These are phyloP conservation scores for Punica granatum DNA, from an alignment of 345 rosid species.

Conservation along the genomic window DNA sequence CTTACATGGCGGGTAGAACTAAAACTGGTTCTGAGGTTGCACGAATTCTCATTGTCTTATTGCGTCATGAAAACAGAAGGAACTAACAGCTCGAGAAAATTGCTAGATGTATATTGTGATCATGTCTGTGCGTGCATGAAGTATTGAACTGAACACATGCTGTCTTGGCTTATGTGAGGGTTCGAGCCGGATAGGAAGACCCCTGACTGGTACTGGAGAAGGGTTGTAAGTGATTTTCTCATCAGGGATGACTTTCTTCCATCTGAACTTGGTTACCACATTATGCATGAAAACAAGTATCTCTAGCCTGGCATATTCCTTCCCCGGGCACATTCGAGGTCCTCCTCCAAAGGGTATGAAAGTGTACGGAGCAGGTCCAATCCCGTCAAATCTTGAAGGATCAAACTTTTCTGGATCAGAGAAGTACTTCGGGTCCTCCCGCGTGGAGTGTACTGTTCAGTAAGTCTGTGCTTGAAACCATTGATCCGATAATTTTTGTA, in stretches of 20 bases:
- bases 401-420: constrained; percentile 14
- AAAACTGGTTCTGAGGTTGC: too few species aligned
- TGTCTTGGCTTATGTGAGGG: too few species aligned
- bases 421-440: constrained; percentile 11
- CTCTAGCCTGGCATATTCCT: constrained; percentile 14
- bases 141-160: too few species aligned
- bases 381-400: constrained; percentile 11
- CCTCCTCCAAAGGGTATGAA: constrained; percentile 19
- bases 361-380: constrained; percentile 5
- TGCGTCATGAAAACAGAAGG: too few species aligned
- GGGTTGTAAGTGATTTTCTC: constrained; percentile 9
- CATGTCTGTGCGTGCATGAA: too few species aligned
- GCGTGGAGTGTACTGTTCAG: constrained; percentile 15
- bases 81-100: too few species aligned
- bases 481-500: neutral
- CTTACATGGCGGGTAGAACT: too few species aligned
- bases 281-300: constrained; percentile 13
- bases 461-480: neutral
- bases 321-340: constrained; percentile 18
- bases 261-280: constrained; percentile 15
- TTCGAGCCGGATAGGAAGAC: constrained; percentile 7
- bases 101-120: too few species aligned
- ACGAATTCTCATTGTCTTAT: too few species aligned
- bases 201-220: constrained; percentile 10
- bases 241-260: constrained; percentile 5